A percentile compares a stretch with the other conserved stretches of the same genome.
These are phyloP conservation scores for Microcos paniculata DNA, from an alignment of 345 rosid genomes.

Conservation along the genomic window DNA sequence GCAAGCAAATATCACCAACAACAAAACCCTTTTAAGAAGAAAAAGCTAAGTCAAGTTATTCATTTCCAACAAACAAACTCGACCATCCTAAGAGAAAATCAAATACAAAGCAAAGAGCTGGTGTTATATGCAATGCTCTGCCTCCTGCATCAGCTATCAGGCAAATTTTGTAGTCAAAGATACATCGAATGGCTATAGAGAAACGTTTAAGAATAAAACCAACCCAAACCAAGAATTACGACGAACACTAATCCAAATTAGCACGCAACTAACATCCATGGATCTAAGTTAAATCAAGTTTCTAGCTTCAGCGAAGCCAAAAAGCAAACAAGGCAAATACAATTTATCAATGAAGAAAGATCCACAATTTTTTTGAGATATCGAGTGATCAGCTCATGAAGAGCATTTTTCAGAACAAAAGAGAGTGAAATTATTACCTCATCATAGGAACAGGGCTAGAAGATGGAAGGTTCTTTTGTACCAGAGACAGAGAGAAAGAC, in stretches of 20 bases:
- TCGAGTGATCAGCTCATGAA: slow-evolving; percentile 5
- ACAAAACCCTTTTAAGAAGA: neutral
- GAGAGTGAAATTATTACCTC: slow-evolving; percentile 24
- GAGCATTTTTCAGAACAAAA: neutral
- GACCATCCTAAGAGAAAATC: neutral
- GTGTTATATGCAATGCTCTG: neutral
- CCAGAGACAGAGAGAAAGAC: slow-evolving; percentile 27
- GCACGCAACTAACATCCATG: slow-evolving; percentile 2
- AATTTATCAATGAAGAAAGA: slow-evolving; percentile 6
- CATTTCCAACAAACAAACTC: neutral
- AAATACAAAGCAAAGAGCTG: neutral
- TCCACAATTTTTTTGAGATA: neutral
- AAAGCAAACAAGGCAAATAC: neutral
- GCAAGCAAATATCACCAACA: neutral
- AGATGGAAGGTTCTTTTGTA: neutral
- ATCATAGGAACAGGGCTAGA: slow-evolving; percentile 8
- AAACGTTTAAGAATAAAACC: neutral
- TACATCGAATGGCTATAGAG: neutral
- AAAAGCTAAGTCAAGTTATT: neutral
- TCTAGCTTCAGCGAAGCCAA: neutral
- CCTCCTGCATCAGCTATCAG: neutral
- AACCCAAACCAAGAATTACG: neutral
- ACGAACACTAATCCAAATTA: neutral
- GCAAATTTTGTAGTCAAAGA: neutral
- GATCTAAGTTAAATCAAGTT: neutral